Evolutionary conservation across 345 rosid genomes (phyloP).

Genomic region (Euclidium syriacum): DNA sequence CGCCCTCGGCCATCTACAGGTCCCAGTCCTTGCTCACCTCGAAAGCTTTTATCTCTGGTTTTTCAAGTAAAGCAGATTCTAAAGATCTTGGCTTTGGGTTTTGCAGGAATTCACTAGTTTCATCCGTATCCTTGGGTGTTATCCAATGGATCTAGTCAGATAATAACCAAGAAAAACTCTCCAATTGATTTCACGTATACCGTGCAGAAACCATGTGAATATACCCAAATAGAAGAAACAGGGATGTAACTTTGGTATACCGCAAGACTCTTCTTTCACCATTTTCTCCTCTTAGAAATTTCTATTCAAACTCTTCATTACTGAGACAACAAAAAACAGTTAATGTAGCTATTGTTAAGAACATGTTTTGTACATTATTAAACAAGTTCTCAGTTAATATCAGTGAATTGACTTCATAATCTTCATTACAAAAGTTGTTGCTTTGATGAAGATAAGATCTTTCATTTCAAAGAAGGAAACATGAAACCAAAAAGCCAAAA

Average conservation of each 20-base stretch:
- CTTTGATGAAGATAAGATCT: not conserved
- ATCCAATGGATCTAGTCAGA: constrained; percentile 42
- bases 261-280: constrained; percentile 8
- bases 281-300: constrained; percentile 10
- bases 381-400: not conserved
- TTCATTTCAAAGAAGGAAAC: constrained; percentile 14
- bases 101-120: constrained; percentile 71
- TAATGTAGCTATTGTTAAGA: constrained; percentile 11
- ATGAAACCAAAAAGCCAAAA: not conserved
- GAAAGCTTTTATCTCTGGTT: not conserved
- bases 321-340: constrained; percentile 20
- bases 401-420: not conserved
- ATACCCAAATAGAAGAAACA: constrained; percentile 21
- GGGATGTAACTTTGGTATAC: constrained; percentile 12
- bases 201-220: constrained; percentile 23
- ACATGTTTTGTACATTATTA: constrained; percentile 11
- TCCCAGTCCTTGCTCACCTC: not conserved
- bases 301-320: constrained; percentile 7
- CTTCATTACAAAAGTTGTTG: constrained; percentile 1
- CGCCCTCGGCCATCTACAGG: constrained; percentile 85
- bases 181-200: not conserved
- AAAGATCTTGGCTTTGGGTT: not conserved
- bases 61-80: not conserved
- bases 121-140: constrained; percentile 82
- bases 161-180: constrained; percentile 10